A percentile compares a stretch with the other conserved stretches of the same genome.
Evolutionary conservation across 2,329 filamentous ascomycete species (phyloP).

Genomic region (Colletotrichum siamense): DNA sequence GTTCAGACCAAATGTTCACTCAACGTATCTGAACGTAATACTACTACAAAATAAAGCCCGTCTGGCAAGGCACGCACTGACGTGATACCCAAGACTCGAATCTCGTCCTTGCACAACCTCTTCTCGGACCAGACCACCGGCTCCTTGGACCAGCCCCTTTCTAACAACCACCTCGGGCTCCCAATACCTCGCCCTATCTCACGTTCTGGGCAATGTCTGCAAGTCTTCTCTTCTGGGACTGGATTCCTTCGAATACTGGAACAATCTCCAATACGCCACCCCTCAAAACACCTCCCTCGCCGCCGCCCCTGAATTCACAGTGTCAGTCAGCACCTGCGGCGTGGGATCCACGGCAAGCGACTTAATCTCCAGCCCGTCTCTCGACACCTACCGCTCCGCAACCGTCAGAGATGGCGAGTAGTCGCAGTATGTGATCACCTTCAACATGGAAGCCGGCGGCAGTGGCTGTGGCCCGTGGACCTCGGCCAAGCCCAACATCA

Average conservation of each 20-base stretch:
- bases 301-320: not conserved
- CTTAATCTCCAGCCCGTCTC: not conserved
- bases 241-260: accelerated
- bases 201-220: not conserved
- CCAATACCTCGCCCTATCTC: not conserved
- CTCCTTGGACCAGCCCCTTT: not conserved
- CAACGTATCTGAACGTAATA: accelerated
- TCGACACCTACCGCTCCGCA: not conserved
- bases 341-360: not conserved
- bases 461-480: not conserved
- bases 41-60: not conserved
- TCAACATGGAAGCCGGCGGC: not conserved
- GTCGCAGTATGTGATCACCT: not conserved
- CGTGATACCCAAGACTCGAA: accelerated
- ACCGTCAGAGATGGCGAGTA: accelerated
- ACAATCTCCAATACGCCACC: not conserved
- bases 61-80: not conserved
- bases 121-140: not conserved
- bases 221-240: not conserved
- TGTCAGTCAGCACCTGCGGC: not conserved
- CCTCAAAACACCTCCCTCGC: not conserved
- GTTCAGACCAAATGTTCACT: accelerated
- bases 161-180: not conserved
- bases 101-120: accelerated
- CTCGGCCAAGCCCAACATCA: accelerated